A percentile compares a stretch with the other conserved stretches of the same genome.
Evolutionary conservation across 306 rosid genomes (phyloP).

Genomic region (Fragaria nilgerrensis): DNA sequence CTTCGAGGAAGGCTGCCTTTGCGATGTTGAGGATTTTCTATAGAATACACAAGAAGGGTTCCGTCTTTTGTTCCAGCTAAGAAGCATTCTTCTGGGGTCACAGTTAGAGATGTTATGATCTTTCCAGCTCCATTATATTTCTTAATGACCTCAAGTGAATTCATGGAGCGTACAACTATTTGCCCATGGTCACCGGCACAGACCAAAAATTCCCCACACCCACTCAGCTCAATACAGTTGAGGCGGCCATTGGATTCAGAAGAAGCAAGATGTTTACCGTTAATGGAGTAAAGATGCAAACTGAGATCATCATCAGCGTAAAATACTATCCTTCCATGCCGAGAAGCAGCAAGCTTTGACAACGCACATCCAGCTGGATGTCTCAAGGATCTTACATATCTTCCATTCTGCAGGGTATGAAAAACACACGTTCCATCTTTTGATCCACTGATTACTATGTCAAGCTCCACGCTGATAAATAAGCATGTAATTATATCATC

Average conservation of each 20-base stretch:
- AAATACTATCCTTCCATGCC: slow-evolving; percentile 72
- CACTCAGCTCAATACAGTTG: slow-evolving; percentile 76
- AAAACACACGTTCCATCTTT: slow-evolving; percentile 96
- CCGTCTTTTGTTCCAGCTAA: slow-evolving; percentile 95
- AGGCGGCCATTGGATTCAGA: slow-evolving; percentile 93
- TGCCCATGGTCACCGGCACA: slow-evolving; percentile 98
- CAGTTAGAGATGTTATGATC: slow-evolving; percentile 72
- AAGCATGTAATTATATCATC: slow-evolving; percentile 93
- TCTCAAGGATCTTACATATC: slow-evolving; percentile 82
- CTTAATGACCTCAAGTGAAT: slow-evolving; percentile 78
- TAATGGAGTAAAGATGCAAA: slow-evolving; percentile 84
- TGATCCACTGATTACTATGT: slow-evolving; percentile 93
- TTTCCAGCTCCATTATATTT: slow-evolving; percentile 82
- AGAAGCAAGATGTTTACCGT: slow-evolving; percentile 92
- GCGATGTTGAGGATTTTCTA: slow-evolving; percentile 82
- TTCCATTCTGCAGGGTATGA: slow-evolving; percentile 87
- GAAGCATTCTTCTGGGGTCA: slow-evolving; percentile 93
- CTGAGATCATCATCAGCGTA: slow-evolving; percentile 97
- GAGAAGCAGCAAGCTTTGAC: slow-evolving; percentile 86
- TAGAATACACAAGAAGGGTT: slow-evolving; percentile 81
- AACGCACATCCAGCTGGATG: slow-evolving; percentile 87
- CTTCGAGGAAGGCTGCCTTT: slow-evolving; percentile 50
- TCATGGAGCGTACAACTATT: slow-evolving; percentile 87
- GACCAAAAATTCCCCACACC: slow-evolving; percentile 88
- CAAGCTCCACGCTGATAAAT: slow-evolving; percentile 84